These are phyloP conservation scores for Ehretia macrophylla DNA, from an alignment of 257 asterid genomes.

Conservation along the genomic window DNA sequence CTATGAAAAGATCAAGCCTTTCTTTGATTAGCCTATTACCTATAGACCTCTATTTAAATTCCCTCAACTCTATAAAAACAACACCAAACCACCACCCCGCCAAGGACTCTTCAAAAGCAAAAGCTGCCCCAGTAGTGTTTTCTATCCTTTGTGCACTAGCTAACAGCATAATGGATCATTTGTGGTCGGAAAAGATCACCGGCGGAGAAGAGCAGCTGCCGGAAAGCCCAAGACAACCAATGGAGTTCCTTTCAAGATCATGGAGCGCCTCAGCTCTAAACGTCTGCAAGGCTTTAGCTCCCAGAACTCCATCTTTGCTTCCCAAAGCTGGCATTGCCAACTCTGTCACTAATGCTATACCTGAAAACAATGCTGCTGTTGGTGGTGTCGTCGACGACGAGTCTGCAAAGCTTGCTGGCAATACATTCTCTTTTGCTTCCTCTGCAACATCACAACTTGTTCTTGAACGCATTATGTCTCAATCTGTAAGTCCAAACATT, in stretches of 20 bases:
- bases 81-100: not conserved
- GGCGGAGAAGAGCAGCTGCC: constrained; percentile 63
- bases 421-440: constrained; percentile 88
- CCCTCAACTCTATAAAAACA: not conserved
- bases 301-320: constrained; percentile 26
- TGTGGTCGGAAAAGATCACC: constrained; percentile 61
- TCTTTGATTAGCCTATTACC: too few species aligned
- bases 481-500: constrained; percentile 51
- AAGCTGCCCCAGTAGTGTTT: not conserved
- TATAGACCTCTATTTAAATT: too few species aligned
- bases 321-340: constrained; percentile 18
- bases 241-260: constrained; percentile 92
- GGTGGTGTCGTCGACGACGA: constrained; percentile 59
- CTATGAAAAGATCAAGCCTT: too few species aligned
- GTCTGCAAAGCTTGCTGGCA: constrained; percentile 67
- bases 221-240: constrained; percentile 94
- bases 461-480: constrained; percentile 96
- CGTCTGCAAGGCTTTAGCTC: constrained; percentile 66
- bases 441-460: constrained; percentile 96
- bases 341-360: constrained; percentile 22
- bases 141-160: not conserved
- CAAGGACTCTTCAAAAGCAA: not conserved
- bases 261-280: constrained; percentile 95
- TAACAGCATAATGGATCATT: constrained; percentile 36
- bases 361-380: constrained; percentile 36